phyloP scores from a whole-genome alignment of 78 protist species.

The Dictyostelium intermedium region DNA sequence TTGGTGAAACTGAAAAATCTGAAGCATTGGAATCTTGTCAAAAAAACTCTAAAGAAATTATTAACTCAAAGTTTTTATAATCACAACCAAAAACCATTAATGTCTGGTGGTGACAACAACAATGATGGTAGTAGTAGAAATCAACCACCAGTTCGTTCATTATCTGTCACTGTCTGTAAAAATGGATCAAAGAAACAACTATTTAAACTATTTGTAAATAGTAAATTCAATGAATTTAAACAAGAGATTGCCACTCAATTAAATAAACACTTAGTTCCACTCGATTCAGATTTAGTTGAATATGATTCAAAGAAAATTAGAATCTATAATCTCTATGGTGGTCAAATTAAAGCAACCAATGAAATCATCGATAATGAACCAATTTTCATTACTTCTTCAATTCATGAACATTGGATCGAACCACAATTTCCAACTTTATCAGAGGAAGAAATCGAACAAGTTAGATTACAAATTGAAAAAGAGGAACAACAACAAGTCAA shows the following conservation, averaged over 20 bases:
- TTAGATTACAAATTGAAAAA: neutral
- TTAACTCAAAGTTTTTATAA: neutral
- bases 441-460: neutral
- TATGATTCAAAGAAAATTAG: neutral
- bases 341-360: neutral
- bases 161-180: neutral
- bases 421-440: neutral
- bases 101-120: neutral
- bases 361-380: constrained; percentile 14
- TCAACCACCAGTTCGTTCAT: neutral
- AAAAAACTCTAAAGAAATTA: neutral
- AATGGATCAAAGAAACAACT: constrained; percentile 13
- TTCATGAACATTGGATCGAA: neutral
- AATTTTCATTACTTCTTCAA: neutral
- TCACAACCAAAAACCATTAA: neutral
- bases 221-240: constrained; percentile 22
- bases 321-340: constrained; percentile 12
- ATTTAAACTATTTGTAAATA: neutral
- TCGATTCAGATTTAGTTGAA: neutral
- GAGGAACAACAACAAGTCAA: neutral
- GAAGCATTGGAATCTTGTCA: neutral
- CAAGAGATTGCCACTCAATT: neutral
- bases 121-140: neutral
- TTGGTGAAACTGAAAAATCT: neutral
- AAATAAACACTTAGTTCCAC: neutral